Base-by-base conservation (phyloP, 345 rosid genomes). In the Tarenaya hassleriana region DNA sequence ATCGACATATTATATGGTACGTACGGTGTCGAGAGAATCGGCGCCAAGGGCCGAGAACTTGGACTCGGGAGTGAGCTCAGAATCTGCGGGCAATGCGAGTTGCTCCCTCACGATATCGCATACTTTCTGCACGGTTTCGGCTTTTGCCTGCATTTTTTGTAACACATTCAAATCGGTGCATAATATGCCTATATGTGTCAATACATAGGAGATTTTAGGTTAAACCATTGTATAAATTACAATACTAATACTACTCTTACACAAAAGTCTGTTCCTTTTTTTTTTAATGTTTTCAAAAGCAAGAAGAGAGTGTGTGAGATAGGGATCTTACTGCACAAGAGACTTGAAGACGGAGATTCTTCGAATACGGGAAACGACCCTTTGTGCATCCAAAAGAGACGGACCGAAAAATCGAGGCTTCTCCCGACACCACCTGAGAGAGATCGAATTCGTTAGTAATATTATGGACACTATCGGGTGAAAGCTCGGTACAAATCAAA, bases 1-100 rank as follows among this genome's bases (percentile, higher is more conserved):
- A n/a, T n/a, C n/a, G n/a, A n/a, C n/a, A n/a, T n/a, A n/a, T n/a
- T n/a, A 35, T 35, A 9, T 7, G 7, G 4, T 5, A 19, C 64
- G 14, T 74, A 89, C 97, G 13, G 95, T 86, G 55, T 89, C 95
- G 12, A 89, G 95, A 18, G 97, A 86, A 68, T 89, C 97, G 2
- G 95, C 97, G 16, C 95, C 97, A 13, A 86, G 86, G 11, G 72
- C 67, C 24, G 83, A 16, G 61, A 86, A 86, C 46, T 77, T 83
- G 33, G 97, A 79, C 29, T 79, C 86, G 5, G 90, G 79, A 16
- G 76, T 76, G 24, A 89, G 80, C 0, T 60, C 40, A 8, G 69
- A 48, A 17, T 77, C 95, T 0, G 68, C 63, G 1, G 86, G n/a
- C 48, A 89, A 68, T 27, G 88, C 90, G n/a, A 86, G 69, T 66